Evolutionary conservation across 495 filamentous ascomycete genomes (phyloP).

Genomic region (Platismatia glauca): DNA sequence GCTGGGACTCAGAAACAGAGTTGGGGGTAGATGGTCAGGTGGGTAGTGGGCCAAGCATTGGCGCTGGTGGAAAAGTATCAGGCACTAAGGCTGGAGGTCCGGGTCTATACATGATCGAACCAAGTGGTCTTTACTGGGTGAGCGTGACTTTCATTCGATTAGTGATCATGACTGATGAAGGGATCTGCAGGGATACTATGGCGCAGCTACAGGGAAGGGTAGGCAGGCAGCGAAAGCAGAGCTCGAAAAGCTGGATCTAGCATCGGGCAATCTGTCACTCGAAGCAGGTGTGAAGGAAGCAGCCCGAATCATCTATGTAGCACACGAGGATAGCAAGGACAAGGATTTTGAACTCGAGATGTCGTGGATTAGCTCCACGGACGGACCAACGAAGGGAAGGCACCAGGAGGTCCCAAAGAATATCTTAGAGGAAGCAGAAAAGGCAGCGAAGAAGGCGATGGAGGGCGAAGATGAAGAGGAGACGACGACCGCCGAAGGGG

Average conservation of each 20-base stretch:
- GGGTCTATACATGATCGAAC: constrained; percentile 96
- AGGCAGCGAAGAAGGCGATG: constrained; percentile 67
- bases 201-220: constrained; percentile 92
- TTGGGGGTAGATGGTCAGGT: constrained; percentile 78
- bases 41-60: constrained; percentile 63
- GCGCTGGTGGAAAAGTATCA: constrained; percentile 69
- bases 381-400: constrained; percentile 79
- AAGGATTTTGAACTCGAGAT: constrained; percentile 99
- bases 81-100: constrained; percentile 77
- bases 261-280: constrained; percentile 63
- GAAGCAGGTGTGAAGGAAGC: constrained; percentile 90
- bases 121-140: constrained; percentile 92
- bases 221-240: constrained; percentile 94
- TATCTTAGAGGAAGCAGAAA: constrained; percentile 83
- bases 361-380: constrained; percentile 82
- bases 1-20: constrained; percentile 81
- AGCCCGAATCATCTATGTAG: constrained; percentile 89
- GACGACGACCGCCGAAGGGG: constrained; percentile 47
- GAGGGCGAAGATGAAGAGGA: constrained; percentile 67
- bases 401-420: constrained; percentile 89
- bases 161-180: constrained; percentile 1
- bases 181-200: constrained; percentile 74
- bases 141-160: constrained; percentile 11
- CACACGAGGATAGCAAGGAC: constrained; percentile 94
- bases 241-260: constrained; percentile 93